These are phyloP conservation scores for Pseudogymnoascus sp. DNA, from an alignment of 2,329 filamentous ascomycete species.

Conservation along the genomic window DNA sequence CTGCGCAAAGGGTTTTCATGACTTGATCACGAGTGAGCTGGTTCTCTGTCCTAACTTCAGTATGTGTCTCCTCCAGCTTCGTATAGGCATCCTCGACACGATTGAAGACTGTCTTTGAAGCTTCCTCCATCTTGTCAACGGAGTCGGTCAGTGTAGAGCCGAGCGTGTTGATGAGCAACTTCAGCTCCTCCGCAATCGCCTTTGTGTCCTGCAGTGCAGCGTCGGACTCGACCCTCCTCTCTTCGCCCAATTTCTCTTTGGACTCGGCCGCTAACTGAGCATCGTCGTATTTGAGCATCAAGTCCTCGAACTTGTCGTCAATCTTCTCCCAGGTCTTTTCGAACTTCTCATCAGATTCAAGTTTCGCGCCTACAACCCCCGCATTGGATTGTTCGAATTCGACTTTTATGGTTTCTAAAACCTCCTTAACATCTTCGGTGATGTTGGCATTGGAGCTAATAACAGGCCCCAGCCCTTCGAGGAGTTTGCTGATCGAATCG, in stretches of 20 bases:
- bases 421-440: constrained; percentile 57
- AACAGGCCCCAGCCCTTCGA: constrained; percentile 58
- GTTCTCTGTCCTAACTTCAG: constrained; percentile 69
- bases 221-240: constrained; percentile 63
- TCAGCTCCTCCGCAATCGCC: constrained; percentile 76
- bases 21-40: constrained; percentile 75
- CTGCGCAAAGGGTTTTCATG: constrained; percentile 60
- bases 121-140: constrained; percentile 77
- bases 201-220: constrained; percentile 69
- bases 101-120: constrained; percentile 77
- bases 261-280: constrained; percentile 67
- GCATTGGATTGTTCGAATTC: constrained; percentile 84
- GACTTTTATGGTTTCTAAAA: constrained; percentile 66
- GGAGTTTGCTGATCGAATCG: constrained; percentile 62
- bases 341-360: constrained; percentile 76
- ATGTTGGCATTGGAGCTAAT: constrained; percentile 49
- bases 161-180: constrained; percentile 75
- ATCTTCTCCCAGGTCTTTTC: constrained; percentile 52
- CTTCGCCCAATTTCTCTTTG: constrained; percentile 63
- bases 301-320: constrained; percentile 60
- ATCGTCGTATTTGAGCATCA: constrained; percentile 83
- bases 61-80: constrained; percentile 67
- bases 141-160: constrained; percentile 73
- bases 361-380: constrained; percentile 68
- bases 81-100: constrained; percentile 70